Evolutionary conservation across 768 basidiomycete genomes (phyloP), one percentile per base, ranked within the genome.

Genomic region (Podaxis pistillaris): DNA sequence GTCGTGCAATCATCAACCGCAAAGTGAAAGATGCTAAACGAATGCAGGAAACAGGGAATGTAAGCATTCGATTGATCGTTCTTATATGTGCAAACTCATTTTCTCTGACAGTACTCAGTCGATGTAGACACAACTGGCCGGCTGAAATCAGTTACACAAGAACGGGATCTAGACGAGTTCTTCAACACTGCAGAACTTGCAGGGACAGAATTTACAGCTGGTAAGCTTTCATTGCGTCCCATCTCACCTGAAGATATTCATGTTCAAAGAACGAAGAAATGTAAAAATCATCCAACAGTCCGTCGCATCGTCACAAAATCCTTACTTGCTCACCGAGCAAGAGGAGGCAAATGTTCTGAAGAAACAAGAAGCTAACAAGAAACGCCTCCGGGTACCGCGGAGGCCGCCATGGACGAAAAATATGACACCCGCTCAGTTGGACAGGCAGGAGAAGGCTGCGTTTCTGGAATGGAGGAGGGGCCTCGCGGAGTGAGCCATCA

Each of bases 391-490:
- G 62, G 95, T 99, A 7, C 97, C 97, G 0, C 81, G 94, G 70
- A 79, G 96, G 71, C 94, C 97, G 0, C 80, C 85, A 5, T 98
- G 96, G 97, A 94, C 83, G 12, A 92, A 89, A 72, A 76, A 77
- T 1, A 94, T 92, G 81, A 89, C 90, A 1, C 75, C 84, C 2
- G 81, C 80, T 13, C 87, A 96, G 69, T 78, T 99, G 30, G 97
- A 99, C 69, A 78, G 87, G 63, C 90, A 91, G 66, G 97, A 99
- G 77, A 89, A 92, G 70, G 87, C 89, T 33, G 85, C 93, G 0
- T 98, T 98, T 71, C 76, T 99, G 51, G 90, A 93, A 24, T 99
- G 97, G 97, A 80, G 97, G 57, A 81, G 96, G 75, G 91, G 88
- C 4, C 77, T 99, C 9, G 97, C 97, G 8, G 86, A 89, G 96